Conservation (phyloP, 306 rosid species). For the Cicer cuneatum region DNA sequence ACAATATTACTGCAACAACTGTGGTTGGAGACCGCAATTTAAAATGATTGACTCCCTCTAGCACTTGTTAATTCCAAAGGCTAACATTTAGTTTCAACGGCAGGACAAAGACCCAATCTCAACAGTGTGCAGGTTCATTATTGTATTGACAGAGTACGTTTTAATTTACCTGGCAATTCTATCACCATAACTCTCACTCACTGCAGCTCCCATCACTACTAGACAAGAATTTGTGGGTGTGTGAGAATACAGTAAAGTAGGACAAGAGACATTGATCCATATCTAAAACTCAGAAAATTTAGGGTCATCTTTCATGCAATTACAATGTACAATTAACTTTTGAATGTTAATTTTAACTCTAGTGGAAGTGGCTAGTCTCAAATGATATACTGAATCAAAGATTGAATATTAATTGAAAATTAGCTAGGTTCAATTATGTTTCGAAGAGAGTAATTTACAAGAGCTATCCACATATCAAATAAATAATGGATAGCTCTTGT, state of each 20-base stretch:
- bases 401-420: too few species aligned
- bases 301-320: background rate
- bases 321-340: slow-evolving; percentile 32
- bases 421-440: too few species aligned
- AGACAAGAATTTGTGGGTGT: slow-evolving; percentile 45
- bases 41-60: too few species aligned
- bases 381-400: too few species aligned
- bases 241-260: slow-evolving; percentile 14
- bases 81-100: slow-evolving; percentile 31
- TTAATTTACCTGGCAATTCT: slow-evolving; percentile 62
- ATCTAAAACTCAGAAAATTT: slow-evolving; percentile 4
- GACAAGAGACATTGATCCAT: slow-evolving; percentile 26
- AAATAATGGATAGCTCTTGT: slow-evolving; percentile 36
- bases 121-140: slow-evolving; percentile 63
- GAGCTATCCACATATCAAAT: background rate
- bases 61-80: slow-evolving; percentile 25
- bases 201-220: slow-evolving; percentile 42
- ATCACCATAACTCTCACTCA: slow-evolving; percentile 46
- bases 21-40: too few species aligned
- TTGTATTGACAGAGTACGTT: slow-evolving; percentile 56
- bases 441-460: too few species aligned
- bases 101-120: slow-evolving; percentile 61
- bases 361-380: too few species aligned
- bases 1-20: too few species aligned
- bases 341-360: too few species aligned